Evolutionary conservation across 352 stramenopile species (phyloP).

Genomic region (Phytophthora europaea): DNA sequence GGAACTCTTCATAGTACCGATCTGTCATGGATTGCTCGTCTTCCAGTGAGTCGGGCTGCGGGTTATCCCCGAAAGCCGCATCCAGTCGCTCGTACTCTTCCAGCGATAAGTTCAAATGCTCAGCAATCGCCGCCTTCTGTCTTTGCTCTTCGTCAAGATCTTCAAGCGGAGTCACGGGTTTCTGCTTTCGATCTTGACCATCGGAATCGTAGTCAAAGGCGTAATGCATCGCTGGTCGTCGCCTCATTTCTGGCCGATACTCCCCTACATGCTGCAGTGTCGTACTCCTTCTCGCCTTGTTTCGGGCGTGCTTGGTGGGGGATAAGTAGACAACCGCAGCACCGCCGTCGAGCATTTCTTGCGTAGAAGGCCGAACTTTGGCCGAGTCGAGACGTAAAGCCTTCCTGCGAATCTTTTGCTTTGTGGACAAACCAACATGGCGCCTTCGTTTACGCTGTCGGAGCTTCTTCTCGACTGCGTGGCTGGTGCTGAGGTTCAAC

Average conservation of each 20-base stretch:
- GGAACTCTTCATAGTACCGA: conserved; percentile 70
- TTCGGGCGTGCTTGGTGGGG: conserved; percentile 5
- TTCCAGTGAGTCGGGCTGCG: conserved; percentile 12
- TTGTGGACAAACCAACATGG: conserved; percentile 14
- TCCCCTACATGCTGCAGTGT: conserved; percentile 13
- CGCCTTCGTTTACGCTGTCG: conserved; percentile 20
- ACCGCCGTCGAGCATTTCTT: conserved; percentile 27
- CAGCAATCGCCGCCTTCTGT: conserved; percentile 58
- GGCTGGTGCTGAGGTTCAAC: conserved; percentile 32
- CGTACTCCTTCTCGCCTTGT: conserved; percentile 29
- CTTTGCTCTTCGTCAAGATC: conserved; percentile 64
- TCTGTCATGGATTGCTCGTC: conserved; percentile 45
- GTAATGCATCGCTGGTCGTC: conserved; percentile 36
- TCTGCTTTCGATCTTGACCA: conserved; percentile 13
- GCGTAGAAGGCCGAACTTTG: conserved; percentile 42
- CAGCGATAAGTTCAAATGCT: conserved; percentile 71
- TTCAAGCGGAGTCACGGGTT: conserved; percentile 30
- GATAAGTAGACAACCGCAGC: conserved; percentile 21
- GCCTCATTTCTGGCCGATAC: conserved; percentile 9
- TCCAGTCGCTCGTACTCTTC: conserved; percentile 80
- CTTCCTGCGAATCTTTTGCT: conserved; percentile 50
- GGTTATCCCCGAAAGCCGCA: conserved; percentile 55
- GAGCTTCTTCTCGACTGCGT: conserved; percentile 9
- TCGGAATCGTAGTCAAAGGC: conserved; percentile 52
- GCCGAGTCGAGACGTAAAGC: conserved; percentile 54